These are phyloP conservation scores for Coemansia reversa DNA, from an alignment of 192 early-diverging fungal genomes.

Conservation along the genomic window DNA sequence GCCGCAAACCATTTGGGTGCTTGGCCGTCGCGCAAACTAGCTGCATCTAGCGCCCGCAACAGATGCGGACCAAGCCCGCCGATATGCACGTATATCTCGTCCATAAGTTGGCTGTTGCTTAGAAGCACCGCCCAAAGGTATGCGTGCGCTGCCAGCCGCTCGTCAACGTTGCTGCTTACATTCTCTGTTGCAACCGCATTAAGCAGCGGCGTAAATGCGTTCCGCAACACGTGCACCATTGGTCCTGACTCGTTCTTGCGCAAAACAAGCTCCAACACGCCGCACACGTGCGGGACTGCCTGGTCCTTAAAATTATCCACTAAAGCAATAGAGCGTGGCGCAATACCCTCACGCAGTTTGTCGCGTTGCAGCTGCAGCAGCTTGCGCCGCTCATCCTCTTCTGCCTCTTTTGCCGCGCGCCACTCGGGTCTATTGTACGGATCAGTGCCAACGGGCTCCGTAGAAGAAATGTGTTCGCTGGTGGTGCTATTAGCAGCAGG, in stretches of 20 bases:
- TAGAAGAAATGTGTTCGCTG: constrained; percentile 13
- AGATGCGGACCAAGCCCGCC: constrained; percentile 17
- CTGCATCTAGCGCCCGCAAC: constrained; percentile 34
- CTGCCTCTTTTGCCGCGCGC: constrained; percentile 41
- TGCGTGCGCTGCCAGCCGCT: constrained; percentile 45
- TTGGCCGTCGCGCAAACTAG: constrained; percentile 22
- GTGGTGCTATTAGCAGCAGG: constrained; percentile 16
- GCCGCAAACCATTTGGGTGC: constrained; percentile 42
- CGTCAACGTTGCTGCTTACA: constrained; percentile 12
- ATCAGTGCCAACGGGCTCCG: constrained; percentile 11
- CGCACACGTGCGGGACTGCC: constrained; percentile 33
- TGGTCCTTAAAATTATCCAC: constrained; percentile 41
- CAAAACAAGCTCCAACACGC: constrained; percentile 44
- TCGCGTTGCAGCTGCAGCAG: constrained; percentile 47
- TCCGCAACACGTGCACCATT: constrained; percentile 30
- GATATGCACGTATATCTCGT: constrained; percentile 38
- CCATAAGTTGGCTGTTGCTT: constrained; percentile 29
- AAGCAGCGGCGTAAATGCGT: constrained; percentile 37
- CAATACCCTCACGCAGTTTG: constrained; percentile 55
- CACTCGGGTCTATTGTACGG: constrained; percentile 35
- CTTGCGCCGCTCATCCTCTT: constrained; percentile 21
- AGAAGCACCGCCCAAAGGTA: constrained; percentile 51
- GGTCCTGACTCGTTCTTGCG: constrained; percentile 30
- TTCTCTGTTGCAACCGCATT: constrained; percentile 3
- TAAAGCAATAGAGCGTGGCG: constrained; percentile 39